Evolutionary conservation across 179 eudicot species (phyloP).

Genomic region (Vitellaria paradoxa): DNA sequence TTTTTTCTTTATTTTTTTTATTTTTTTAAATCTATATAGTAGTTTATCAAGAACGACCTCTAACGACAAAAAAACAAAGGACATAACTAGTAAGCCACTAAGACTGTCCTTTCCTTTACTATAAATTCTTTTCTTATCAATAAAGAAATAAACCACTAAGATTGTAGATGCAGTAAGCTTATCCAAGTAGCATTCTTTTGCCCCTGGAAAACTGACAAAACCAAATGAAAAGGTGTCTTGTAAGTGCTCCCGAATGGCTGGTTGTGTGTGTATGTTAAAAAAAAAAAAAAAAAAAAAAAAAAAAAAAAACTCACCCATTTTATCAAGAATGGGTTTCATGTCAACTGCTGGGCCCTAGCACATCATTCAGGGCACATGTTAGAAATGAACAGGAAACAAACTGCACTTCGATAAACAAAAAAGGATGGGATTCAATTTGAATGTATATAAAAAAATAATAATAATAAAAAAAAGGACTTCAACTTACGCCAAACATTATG

Average conservation of each 20-base stretch:
- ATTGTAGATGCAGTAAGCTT: background rate
- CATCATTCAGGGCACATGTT: conserved; percentile 23
- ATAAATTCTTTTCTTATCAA: no score
- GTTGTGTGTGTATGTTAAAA: background rate
- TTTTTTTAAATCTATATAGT: no score
- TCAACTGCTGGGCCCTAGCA: conserved; percentile 50
- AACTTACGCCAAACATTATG: conserved; percentile 78
- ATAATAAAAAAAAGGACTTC: background rate
- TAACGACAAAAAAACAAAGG: no score
- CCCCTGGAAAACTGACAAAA: background rate
- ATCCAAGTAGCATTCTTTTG: background rate
- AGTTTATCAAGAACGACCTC: background rate
- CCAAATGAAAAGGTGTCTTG: background rate
- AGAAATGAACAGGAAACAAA: conserved; percentile 12
- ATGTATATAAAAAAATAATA: background rate
- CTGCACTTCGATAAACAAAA: background rate
- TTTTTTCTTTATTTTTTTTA: no score
- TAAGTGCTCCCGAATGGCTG: no score
- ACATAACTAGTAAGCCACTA: background rate
- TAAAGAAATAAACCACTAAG: no score
- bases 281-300: conserved; percentile 32
- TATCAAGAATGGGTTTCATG: conserved; percentile 61
- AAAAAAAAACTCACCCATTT: conserved; percentile 68
- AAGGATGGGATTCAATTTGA: background rate
- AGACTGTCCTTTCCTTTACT: background rate